Evolutionary conservation across 140 eudicot genomes (phyloP).

Genomic region (Anethum foeniculum): DNA sequence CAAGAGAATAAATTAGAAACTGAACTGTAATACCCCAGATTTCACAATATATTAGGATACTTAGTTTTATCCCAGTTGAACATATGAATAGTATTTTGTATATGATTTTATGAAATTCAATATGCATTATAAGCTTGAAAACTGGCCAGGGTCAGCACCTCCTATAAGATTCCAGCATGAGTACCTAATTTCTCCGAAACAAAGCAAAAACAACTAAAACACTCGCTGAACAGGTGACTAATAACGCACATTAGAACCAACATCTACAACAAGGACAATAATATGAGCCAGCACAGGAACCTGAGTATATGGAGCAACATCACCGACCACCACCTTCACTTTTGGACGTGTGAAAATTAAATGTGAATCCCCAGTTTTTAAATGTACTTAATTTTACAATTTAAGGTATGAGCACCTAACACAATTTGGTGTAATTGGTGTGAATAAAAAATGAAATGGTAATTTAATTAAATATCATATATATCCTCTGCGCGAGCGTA

Average conservation of each 20-base stretch:
- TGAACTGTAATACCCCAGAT: background rate
- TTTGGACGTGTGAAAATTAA: background rate
- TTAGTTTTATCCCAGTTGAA: background rate
- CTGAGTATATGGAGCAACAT: background rate
- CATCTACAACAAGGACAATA: background rate
- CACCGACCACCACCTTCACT: background rate
- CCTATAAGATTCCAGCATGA: background rate
- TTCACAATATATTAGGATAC: background rate
- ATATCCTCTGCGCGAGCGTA: background rate
- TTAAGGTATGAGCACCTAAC: background rate
- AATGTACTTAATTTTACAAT: background rate
- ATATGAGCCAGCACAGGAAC: background rate
- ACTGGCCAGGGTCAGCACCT: background rate
- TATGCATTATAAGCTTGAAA: background rate
- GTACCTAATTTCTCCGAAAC: background rate
- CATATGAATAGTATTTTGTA: background rate
- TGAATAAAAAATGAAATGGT: background rate
- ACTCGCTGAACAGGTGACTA: background rate
- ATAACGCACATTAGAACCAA: background rate
- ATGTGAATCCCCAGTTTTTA: background rate
- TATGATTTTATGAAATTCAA: background rate
- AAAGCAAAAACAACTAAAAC: background rate
- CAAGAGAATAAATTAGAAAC: background rate
- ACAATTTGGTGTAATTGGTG: background rate
- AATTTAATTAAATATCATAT: background rate